Evolutionary conservation across 164 flowering plant genomes (phyloP).

Genomic region (Nelumbo lutea): DNA sequence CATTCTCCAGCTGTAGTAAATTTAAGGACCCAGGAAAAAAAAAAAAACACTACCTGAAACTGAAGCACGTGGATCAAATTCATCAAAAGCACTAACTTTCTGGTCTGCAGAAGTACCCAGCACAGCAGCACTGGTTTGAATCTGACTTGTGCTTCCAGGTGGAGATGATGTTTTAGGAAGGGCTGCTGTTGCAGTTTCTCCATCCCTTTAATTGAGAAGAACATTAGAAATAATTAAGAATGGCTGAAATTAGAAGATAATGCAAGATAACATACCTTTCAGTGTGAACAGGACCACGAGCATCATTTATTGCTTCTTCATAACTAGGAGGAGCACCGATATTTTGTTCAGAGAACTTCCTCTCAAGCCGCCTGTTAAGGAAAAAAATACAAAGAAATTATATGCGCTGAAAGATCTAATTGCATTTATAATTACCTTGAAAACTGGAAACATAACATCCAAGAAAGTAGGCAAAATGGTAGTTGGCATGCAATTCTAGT

Average conservation of each 20-base stretch:
- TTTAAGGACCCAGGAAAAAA: too few relatives aligned
- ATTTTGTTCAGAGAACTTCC: slow-evolving; percentile 72
- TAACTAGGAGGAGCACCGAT: slow-evolving; percentile 86
- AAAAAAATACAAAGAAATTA: not conserved
- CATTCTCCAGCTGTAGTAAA: too few relatives aligned
- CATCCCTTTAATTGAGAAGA: slow-evolving; percentile 41
- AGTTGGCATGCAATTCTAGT: not conserved
- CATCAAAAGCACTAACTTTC: slow-evolving; percentile 56
- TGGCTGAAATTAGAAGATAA: not conserved
- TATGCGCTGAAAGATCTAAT: not conserved
- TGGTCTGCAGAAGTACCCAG: slow-evolving; percentile 25
- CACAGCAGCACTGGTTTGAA: slow-evolving; percentile 22
- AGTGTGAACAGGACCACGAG: slow-evolving; percentile 48
- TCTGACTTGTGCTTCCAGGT: slow-evolving; percentile 29
- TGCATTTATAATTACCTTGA: not conserved
- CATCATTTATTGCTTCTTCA: slow-evolving; percentile 68
- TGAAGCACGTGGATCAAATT: slow-evolving; percentile 87
- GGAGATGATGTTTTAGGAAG: slow-evolving; percentile 54
- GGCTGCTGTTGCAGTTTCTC: slow-evolving; percentile 39
- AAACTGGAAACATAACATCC: not conserved
- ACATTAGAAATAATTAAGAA: slow-evolving; percentile 9
- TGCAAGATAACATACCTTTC: slow-evolving; percentile 52
- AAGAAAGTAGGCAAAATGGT: not conserved
- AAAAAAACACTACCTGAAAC: slow-evolving; percentile 41
- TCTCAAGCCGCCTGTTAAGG: slow-evolving; percentile 41